Evolutionary conservation across 1,284 basidiomycete genomes (phyloP).

Genomic region (Puccinia coronata): DNA sequence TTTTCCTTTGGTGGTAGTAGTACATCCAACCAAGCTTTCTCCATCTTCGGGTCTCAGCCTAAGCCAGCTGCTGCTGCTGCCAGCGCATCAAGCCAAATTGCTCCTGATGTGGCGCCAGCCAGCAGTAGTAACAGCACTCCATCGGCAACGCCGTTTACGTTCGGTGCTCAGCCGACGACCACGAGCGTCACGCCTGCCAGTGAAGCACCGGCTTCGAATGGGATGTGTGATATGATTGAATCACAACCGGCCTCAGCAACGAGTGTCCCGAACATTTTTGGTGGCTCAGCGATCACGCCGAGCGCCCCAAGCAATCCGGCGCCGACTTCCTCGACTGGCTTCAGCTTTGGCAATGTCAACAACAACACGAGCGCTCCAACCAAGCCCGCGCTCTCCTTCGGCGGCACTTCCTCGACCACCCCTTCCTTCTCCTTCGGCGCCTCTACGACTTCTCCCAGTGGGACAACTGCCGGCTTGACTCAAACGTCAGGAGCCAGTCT

Average conservation of each 20-base stretch:
- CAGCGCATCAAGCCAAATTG: constrained; percentile 5
- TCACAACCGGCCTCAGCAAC: constrained; percentile 3
- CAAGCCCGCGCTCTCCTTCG: constrained; percentile 21
- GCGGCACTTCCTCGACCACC: constrained; percentile 6
- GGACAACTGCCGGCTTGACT: background rate
- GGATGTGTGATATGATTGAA: constrained; percentile 23
- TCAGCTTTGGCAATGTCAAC: constrained; percentile 16
- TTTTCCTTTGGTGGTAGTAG: constrained; percentile 11
- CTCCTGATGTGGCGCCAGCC: background rate
- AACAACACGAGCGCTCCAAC: background rate
- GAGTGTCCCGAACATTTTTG: background rate
- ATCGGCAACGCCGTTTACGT: background rate
- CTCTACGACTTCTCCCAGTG: background rate
- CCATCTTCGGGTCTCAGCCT: constrained; percentile 10
- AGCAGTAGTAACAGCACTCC: background rate
- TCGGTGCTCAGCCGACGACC: constrained; percentile 11
- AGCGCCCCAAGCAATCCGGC: constrained; percentile 18
- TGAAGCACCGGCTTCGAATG: background rate
- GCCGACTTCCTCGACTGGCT: background rate
- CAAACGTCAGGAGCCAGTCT: background rate
- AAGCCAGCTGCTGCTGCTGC: background rate
- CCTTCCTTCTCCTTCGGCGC: constrained; percentile 25
- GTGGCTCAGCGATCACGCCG: background rate
- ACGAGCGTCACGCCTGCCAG: background rate
- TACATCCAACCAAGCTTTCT: background rate